Conservation (phyloP, 129 eudicot genomes). For the Centaurea solstitialis region DNA sequence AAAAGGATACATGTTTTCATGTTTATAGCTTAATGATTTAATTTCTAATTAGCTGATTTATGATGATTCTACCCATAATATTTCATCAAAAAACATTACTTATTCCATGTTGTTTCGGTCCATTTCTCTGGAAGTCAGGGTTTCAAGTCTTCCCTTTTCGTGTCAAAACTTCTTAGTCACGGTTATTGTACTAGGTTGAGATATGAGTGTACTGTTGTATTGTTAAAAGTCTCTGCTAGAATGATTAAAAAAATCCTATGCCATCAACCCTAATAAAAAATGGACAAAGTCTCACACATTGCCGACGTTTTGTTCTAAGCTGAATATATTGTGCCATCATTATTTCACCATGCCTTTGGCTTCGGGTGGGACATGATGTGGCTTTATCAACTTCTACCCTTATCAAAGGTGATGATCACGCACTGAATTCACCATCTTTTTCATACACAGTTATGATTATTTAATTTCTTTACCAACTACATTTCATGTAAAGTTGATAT, state of each 20-base stretch:
- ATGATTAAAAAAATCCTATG: constrained; percentile 15
- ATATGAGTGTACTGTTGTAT: neutral
- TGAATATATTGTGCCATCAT: neutral
- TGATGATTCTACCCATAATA: neutral
- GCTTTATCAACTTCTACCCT: neutral
- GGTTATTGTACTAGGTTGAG: constrained; percentile 5
- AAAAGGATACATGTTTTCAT: neutral
- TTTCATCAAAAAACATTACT: constrained; percentile 6
- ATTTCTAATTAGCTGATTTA: neutral
- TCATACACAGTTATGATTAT: neutral
- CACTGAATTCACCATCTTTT: neutral
- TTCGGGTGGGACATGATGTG: neutral
- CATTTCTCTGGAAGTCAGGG: neutral
- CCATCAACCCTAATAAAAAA: neutral
- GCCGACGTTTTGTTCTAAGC: constrained; percentile 14
- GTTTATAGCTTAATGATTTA: neutral
- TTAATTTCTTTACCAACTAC: neutral
- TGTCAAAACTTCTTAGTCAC: neutral
- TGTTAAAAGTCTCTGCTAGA: constrained; percentile 1
- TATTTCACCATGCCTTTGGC: neutral
- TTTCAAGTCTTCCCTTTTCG: neutral
- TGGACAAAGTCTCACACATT: constrained; percentile 4
- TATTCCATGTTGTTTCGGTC: neutral
- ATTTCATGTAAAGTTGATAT: neutral
- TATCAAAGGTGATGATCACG: neutral